A percentile compares a stretch with the other conserved stretches of the same genome.
These are phyloP conservation scores for Cocos nucifera DNA, from an alignment of 176 grass and related monocot species.

Conservation along the genomic window DNA sequence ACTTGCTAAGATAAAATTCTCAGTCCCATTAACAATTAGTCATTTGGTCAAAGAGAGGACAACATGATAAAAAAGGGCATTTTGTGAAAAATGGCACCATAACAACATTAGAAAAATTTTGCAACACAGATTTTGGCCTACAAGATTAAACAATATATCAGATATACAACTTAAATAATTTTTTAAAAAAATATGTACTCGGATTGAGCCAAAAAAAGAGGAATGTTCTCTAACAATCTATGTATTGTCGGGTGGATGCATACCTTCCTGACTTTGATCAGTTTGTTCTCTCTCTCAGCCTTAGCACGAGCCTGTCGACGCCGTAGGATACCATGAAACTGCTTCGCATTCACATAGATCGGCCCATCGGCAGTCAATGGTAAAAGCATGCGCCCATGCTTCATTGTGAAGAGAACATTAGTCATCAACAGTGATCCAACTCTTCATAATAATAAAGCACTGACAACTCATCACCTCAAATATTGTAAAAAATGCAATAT, in stretches of 20 bases:
- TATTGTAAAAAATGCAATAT: no score
- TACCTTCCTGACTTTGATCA: constrained; percentile 67
- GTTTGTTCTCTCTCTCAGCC: constrained; percentile 41
- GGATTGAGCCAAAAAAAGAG: no score
- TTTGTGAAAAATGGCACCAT: no score
- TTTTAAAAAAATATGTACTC: no score
- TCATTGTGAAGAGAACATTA: constrained; percentile 15
- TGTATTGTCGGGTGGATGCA: constrained; percentile 1
- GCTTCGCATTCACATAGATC: constrained; percentile 85
- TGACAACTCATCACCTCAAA: not conserved
- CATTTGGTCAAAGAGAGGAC: not conserved
- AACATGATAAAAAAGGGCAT: not conserved
- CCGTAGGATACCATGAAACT: constrained; percentile 82
- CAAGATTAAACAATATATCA: no score
- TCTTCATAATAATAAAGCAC: not conserved
- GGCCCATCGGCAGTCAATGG: constrained; percentile 60
- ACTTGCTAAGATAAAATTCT: no score
- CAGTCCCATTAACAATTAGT: not conserved
- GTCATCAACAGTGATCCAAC: not conserved
- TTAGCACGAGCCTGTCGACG: constrained; percentile 86
- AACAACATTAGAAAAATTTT: no score
- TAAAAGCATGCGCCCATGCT: constrained; percentile 62
- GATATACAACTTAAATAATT: no score
- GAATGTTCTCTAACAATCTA: no score
- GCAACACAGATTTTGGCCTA: no score